Conservation (phyloP, 2,329 filamentous ascomycete species). For the Clonostachys sp. region DNA sequence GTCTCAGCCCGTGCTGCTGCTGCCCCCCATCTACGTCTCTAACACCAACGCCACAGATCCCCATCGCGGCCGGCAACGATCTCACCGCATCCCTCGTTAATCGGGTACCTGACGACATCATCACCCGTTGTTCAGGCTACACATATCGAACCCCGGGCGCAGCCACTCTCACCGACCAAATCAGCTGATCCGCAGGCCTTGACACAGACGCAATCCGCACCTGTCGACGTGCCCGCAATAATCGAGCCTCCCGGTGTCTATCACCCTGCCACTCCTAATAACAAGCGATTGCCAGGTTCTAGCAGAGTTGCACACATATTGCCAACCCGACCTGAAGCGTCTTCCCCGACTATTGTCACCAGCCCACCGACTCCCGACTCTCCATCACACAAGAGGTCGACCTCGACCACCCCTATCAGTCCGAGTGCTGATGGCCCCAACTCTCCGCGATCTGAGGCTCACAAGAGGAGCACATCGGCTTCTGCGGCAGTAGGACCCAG, state of each 20-base stretch:
- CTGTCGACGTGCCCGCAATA: constrained; percentile 18
- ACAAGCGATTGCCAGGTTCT: too few species aligned
- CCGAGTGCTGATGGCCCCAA: constrained; percentile 50
- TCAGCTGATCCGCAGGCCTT: not conserved
- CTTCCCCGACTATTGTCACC: constrained; percentile 54
- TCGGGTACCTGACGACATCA: constrained; percentile 64
- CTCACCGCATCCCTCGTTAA: constrained; percentile 59
- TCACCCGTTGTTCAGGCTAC: constrained; percentile 61
- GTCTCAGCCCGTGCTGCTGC: not conserved
- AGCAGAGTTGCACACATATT: too few species aligned
- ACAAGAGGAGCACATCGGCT: constrained; percentile 21
- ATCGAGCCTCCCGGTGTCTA: constrained; percentile 3
- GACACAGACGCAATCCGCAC: not conserved
- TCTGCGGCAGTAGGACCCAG: constrained; percentile 57
- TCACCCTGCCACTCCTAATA: not conserved
- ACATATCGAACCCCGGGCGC: constrained; percentile 26
- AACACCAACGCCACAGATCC: constrained; percentile 1
- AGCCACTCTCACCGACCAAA: constrained; percentile 4
- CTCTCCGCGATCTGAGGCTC: constrained; percentile 67
- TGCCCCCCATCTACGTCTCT: not conserved
- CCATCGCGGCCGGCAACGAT: constrained; percentile 12
- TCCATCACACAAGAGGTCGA: constrained; percentile 16
- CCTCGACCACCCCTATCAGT: constrained; percentile 15
- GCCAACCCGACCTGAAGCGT: too few species aligned
- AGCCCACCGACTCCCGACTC: constrained; percentile 56